Evolutionary conservation across 2,329 filamentous ascomycete species (phyloP).

Genomic region (Xylariaceae sp.): DNA sequence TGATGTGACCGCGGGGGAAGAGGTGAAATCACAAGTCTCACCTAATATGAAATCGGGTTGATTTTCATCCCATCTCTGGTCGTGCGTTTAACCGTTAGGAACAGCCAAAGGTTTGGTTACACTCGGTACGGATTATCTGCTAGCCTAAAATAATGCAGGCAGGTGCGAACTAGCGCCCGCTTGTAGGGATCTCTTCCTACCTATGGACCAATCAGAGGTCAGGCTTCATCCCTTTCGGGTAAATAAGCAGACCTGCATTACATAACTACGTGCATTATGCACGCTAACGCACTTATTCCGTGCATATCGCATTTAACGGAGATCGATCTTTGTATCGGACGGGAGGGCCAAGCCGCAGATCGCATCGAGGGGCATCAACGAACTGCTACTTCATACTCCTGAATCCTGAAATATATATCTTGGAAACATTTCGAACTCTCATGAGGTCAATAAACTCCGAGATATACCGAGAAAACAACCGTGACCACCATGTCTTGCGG

Average conservation of each 20-base stretch:
- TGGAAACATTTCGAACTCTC: no score
- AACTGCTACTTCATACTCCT: not conserved
- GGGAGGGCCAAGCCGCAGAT: no score
- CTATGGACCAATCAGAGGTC: not conserved
- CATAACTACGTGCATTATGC: not conserved
- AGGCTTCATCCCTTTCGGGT: conserved; percentile 5
- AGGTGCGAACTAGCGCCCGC: not conserved
- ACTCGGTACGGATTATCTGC: no score
- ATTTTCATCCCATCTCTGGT: no score
- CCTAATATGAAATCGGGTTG: no score
- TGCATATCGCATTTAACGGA: not conserved
- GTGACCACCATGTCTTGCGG: not conserved
- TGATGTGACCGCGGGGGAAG: no score
- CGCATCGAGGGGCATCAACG: no score
- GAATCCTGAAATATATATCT: not conserved
- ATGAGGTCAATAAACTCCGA: no score
- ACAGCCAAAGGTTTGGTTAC: no score
- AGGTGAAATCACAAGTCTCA: no score
- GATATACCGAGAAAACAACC: not conserved
- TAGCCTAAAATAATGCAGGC: no score
- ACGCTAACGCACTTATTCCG: not conserved
- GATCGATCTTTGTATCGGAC: not conserved
- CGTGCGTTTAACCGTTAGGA: no score
- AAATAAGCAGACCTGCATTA: not conserved
- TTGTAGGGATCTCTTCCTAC: not conserved